Percentiles rank a stretch among this genome's conserved stretches.
phyloP scores from a whole-genome alignment of 2,329 filamentous ascomycete species.

The Xylaria arbuscula region DNA sequence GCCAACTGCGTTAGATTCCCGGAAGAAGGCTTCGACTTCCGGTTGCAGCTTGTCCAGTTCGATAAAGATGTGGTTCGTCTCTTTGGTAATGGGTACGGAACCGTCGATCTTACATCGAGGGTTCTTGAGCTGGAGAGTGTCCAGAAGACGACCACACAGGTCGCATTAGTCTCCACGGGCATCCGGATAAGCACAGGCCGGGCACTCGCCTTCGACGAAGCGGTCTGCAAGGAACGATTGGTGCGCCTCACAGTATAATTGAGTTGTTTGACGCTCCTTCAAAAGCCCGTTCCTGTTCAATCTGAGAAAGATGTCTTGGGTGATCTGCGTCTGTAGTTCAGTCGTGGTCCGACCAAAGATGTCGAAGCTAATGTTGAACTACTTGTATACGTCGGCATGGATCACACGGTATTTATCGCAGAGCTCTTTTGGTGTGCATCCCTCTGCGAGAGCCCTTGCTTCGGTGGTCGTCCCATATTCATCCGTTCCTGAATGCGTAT shows the following conservation, averaged over 20 bases:
- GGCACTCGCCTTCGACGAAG: conserved; percentile 35
- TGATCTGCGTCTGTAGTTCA: conserved; percentile 33
- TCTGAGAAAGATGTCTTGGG: conserved; percentile 33
- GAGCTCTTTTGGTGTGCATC: conserved; percentile 33
- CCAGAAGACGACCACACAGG: conserved; percentile 32
- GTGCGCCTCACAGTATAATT: conserved; percentile 33
- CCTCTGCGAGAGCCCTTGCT: conserved; percentile 36
- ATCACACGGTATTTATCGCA: conserved; percentile 38
- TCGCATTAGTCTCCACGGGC: conserved; percentile 36
- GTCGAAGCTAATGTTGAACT: conserved; percentile 38
- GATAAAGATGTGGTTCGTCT: conserved; percentile 32
- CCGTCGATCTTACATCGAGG: conserved; percentile 34
- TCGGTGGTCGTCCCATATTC: conserved; percentile 37
- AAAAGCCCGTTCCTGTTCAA: conserved; percentile 28
- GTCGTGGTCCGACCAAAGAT: conserved; percentile 36
- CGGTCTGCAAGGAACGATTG: conserved; percentile 33
- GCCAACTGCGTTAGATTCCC: conserved; percentile 19
- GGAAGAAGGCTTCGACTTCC: conserved; percentile 31
- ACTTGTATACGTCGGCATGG: conserved; percentile 35
- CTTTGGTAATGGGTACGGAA: conserved; percentile 29
- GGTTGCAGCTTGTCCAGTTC: conserved; percentile 35
- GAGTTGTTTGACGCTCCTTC: conserved; percentile 29
- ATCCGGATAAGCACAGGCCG: conserved; percentile 32
- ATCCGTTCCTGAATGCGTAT: conserved; percentile 32
- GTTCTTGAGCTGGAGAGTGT: conserved; percentile 33